Conservation (phyloP, 2,329 filamentous ascomycete genomes). For the Proliferodiscus dingleyae region DNA sequence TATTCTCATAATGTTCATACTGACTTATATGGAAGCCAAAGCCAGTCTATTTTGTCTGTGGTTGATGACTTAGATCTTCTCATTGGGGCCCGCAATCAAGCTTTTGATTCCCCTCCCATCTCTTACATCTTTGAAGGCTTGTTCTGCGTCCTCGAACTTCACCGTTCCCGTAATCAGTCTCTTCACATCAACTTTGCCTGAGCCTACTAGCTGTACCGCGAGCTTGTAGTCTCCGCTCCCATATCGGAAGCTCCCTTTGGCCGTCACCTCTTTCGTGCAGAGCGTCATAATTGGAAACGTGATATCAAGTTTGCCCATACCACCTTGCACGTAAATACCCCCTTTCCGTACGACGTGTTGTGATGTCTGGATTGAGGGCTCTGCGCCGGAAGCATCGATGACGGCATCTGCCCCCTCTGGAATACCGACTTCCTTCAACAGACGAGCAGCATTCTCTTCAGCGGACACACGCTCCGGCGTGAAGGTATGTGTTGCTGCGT, state of each 20-base stretch:
- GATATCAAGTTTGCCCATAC: constrained; percentile 86
- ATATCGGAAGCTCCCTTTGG: constrained; percentile 87
- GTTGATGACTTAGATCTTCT: constrained; percentile 12
- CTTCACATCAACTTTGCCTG: constrained; percentile 74
- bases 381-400: constrained; percentile 76
- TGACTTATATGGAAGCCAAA: neutral
- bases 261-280: constrained; percentile 82
- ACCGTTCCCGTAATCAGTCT: constrained; percentile 74
- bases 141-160: constrained; percentile 74
- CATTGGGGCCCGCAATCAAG: constrained; percentile 60
- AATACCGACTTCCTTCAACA: constrained; percentile 60
- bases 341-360: constrained; percentile 67
- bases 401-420: constrained; percentile 67
- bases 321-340: constrained; percentile 77
- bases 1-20: neutral
- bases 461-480: constrained; percentile 56
- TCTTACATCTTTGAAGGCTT: constrained; percentile 83
- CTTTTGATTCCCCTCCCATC: constrained; percentile 73
- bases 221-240: constrained; percentile 78
- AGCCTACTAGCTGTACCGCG: constrained; percentile 67
- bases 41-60: no score
- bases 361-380: constrained; percentile 70
- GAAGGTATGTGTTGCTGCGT: constrained; percentile 69
- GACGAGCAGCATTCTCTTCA: constrained; percentile 67
- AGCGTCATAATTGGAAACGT: constrained; percentile 87